phyloP scores from a whole-genome alignment of 495 filamentous ascomycete genomes.

The Aspergillus egyptiacus region DNA sequence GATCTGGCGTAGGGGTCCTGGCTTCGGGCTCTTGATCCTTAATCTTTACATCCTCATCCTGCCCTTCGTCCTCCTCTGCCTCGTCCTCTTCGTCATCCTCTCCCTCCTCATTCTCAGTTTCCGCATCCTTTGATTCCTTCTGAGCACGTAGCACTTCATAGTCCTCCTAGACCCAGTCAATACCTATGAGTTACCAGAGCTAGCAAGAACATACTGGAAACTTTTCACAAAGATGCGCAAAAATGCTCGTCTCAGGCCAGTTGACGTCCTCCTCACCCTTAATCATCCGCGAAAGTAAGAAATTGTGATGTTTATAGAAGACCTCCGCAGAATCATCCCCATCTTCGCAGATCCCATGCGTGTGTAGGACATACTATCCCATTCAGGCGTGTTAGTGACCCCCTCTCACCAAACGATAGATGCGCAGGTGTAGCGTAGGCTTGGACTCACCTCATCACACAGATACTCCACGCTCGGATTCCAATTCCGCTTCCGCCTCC shows the following conservation, averaged over 20 bases:
- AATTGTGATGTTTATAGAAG: slow-evolving; percentile 49
- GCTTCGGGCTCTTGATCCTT: slow-evolving; percentile 21
- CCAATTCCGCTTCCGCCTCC: slow-evolving; percentile 27
- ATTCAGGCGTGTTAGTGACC: too few relatives aligned
- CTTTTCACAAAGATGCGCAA: slow-evolving; percentile 45
- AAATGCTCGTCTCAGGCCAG: slow-evolving; percentile 51
- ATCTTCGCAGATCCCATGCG: slow-evolving; percentile 41
- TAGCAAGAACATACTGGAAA: slow-evolving; percentile 34
- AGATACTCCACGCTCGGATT: slow-evolving; percentile 38
- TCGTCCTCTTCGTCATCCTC: neutral
- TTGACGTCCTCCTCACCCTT: slow-evolving; percentile 47
- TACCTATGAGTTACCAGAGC: neutral
- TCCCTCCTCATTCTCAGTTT: slow-evolving; percentile 24
- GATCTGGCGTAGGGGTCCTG: slow-evolving; percentile 23
- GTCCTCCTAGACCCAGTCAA: slow-evolving; percentile 30
- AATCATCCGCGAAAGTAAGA: slow-evolving; percentile 55
- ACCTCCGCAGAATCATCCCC: slow-evolving; percentile 44
- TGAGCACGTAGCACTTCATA: slow-evolving; percentile 32
- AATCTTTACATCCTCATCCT: slow-evolving; percentile 19
- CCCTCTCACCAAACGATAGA: too few relatives aligned
- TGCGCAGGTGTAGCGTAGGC: too few relatives aligned
- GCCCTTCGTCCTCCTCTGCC: slow-evolving; percentile 19
- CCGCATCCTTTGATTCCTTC: slow-evolving; percentile 22
- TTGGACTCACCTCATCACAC: too few relatives aligned
- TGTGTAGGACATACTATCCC: slow-evolving; percentile 43